Evolutionary conservation across 805 yeast species (phyloP).

Genomic region (Wickerhamomyces tratensis): DNA sequence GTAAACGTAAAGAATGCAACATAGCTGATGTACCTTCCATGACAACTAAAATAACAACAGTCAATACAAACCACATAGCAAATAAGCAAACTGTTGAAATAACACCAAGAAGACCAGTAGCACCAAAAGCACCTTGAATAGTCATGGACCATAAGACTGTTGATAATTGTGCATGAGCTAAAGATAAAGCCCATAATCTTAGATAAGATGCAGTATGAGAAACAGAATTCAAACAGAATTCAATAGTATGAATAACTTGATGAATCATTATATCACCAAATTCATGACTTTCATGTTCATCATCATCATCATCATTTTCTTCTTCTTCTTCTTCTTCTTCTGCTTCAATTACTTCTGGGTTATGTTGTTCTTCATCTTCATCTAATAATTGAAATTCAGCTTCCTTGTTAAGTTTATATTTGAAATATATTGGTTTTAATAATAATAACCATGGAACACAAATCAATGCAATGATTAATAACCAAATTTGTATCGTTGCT

Average conservation of each 20-base stretch:
- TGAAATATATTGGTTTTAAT: conserved; percentile 70
- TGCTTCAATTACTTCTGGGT: conserved; percentile 14
- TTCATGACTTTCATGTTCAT: conserved; percentile 47
- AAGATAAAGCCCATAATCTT: conserved; percentile 93
- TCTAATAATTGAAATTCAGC: conserved; percentile 39
- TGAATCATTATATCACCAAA: conserved; percentile 95
- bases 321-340: conserved; percentile 23
- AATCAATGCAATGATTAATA: conserved; percentile 66
- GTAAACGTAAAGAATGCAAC: conserved; percentile 96
- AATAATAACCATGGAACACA: conserved; percentile 92
- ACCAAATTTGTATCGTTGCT: conserved; percentile 57
- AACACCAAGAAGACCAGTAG: conserved; percentile 54
- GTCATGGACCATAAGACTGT: conserved; percentile 96
- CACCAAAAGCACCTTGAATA: conserved; percentile 59
- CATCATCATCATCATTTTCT: conserved; percentile 36
- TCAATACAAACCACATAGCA: conserved; percentile 90
- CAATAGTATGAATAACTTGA: conserved; percentile 96
- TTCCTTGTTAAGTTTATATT: conserved; percentile 39
- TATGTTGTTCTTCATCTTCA: too few species aligned
- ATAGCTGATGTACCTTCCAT: conserved; percentile 99
- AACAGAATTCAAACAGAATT: conserved; percentile 92
- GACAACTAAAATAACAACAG: conserved; percentile 82
- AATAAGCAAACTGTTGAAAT: conserved; percentile 69
- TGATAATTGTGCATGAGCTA: conserved; percentile 95
- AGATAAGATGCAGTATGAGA: conserved; percentile 96